Evolutionary conservation across 1,284 basidiomycete species (phyloP), one percentile per base, ranked within the genome.

Genomic region (Naganishia cerealis): DNA sequence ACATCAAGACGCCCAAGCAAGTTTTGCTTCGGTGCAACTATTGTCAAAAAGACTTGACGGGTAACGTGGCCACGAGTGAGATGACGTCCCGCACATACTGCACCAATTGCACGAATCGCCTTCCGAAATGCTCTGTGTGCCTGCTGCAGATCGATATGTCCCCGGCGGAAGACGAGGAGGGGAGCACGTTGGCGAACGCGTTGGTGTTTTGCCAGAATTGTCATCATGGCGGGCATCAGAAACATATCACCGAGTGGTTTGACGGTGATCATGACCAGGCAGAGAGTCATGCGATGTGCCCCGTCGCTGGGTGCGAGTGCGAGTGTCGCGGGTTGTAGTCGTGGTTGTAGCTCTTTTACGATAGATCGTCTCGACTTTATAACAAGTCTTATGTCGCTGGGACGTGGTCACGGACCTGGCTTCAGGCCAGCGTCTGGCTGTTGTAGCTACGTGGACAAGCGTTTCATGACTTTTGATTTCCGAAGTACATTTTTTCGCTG

Each of bases 161-260:
- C 40, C 69, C 57, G 36, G 65, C 48, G n/a, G 58, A 67, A 52
- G 63, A 53, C 43, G 33, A 52, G 48, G 55, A 53, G 36, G 29
- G 38, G 46, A 70, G 77, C 57, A 77, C 74, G 2, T 73, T 79
- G 33, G 78, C 79, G 38, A 69, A 72, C 33, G 78, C 78, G 0
- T 78, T 79, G 56, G 76, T 80, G 43, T 78, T 74, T 39, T 81
- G 80, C 68, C 74, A 79, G 69, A 71, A 68, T 1, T 81, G 80
- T 69, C 72, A 79, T 59, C 80, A 81, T 69, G 80, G 80, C 26
- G 79, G 78, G 15, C 80, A 80, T 69, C 78, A 78, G 3, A 71
- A 70, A 53, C 79, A 80, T 65, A 76, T 79, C 15, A 68, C 78
- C 16, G 71, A 73, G 18, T 80, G 79, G 78, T 79, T 80, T 71